phyloP scores from a whole-genome alignment of 495 filamentous ascomycete species.

The Neurospora terricola region DNA sequence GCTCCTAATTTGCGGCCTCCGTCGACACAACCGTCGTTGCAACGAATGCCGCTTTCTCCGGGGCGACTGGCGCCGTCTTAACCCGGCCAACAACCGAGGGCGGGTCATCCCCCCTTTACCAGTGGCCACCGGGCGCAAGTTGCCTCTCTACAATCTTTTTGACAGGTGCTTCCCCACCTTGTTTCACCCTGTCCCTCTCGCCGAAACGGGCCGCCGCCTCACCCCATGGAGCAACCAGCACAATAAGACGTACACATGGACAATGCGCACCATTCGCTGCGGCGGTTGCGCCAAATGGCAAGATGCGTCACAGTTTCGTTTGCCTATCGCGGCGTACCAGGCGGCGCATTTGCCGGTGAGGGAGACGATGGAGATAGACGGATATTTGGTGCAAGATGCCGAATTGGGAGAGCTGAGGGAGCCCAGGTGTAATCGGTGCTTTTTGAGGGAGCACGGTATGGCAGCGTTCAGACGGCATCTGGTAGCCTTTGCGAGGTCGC shows the following conservation, averaged over 20 bases:
- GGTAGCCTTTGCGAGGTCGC: neutral
- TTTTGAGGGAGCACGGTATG: neutral
- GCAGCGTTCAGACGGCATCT: neutral
- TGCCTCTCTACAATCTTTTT: neutral
- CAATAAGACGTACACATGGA: neutral
- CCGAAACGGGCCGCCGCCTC: neutral
- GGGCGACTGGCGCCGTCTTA: neutral
- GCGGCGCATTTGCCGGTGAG: neutral
- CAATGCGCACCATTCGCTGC: neutral
- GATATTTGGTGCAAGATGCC: neutral
- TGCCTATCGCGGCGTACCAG: neutral
- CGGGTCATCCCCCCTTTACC: neutral
- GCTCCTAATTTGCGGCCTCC: neutral
- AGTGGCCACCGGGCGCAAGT: neutral
- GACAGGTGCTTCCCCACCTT: neutral
- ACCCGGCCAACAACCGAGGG: neutral
- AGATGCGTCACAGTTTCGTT: neutral
- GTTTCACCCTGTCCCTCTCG: neutral
- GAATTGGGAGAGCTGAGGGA: neutral
- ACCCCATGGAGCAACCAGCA: neutral
- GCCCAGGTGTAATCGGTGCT: neutral
- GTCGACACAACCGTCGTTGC: slow-evolving; percentile 10
- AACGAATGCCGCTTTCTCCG: neutral
- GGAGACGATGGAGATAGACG: neutral
- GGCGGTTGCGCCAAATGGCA: neutral